Conservation (phyloP, 1,284 basidiomycete genomes). For the Marasmius tenuissimus region DNA sequence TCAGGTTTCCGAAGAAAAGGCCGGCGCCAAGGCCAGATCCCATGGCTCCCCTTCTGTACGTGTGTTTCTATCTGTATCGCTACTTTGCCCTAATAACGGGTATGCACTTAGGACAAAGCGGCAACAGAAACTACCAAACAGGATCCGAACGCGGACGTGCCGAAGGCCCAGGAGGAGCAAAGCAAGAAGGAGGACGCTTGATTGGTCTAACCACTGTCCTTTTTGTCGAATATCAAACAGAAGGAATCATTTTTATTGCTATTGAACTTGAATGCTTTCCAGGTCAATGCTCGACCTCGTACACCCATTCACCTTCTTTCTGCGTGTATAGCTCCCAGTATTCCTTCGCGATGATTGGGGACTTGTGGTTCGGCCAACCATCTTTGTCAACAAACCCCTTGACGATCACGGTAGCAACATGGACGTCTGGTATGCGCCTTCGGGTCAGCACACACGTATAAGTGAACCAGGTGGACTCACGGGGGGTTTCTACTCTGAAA, state of each 20-base stretch:
- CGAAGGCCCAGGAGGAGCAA: too few relatives aligned
- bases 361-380: background rate
- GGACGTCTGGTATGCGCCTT: background rate
- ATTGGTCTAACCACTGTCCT: background rate
- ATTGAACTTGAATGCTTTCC: background rate
- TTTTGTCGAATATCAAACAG: background rate
- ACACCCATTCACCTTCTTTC: background rate
- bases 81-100: too few relatives aligned
- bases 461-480: background rate
- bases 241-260: background rate
- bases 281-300: background rate
- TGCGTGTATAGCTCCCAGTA: background rate
- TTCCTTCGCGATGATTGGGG: background rate
- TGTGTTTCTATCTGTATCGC: too few relatives aligned
- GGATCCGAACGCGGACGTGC: too few relatives aligned
- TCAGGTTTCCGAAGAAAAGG: too few relatives aligned
- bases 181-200: too few relatives aligned
- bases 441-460: background rate
- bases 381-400: background rate
- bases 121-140: too few relatives aligned
- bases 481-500: background rate
- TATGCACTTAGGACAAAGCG: too few relatives aligned
- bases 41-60: too few relatives aligned
- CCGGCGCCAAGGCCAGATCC: too few relatives aligned
- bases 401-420: background rate